Conservation (phyloP, 2,329 filamentous ascomycete genomes). For the Macrophomina tecta region DNA sequence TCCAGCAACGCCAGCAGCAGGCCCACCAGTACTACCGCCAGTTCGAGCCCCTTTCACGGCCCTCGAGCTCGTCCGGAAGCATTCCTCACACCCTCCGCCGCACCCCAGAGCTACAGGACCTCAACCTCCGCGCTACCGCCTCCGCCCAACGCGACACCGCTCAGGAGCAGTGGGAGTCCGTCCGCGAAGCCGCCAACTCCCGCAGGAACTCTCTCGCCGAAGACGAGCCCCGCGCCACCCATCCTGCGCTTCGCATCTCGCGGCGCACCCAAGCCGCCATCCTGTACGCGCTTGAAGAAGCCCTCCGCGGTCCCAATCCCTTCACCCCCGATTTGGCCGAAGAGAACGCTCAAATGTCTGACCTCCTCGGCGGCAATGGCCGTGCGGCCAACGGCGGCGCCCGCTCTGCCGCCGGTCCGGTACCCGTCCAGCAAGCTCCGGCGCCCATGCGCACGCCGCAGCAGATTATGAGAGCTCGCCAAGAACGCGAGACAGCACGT, state of each 20-base stretch:
- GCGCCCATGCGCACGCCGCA: slow-evolving; percentile 79
- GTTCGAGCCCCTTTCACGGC: slow-evolving; percentile 50
- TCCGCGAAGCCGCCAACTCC: slow-evolving; percentile 37
- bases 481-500: slow-evolving; percentile 72
- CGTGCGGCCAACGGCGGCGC: slow-evolving; percentile 63
- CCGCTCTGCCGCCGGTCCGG: slow-evolving; percentile 57
- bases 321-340: slow-evolving; percentile 87
- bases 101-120: slow-evolving; percentile 57
- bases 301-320: slow-evolving; percentile 77
- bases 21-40: slow-evolving; percentile 43
- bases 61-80: slow-evolving; percentile 60
- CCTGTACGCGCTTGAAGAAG: slow-evolving; percentile 90
- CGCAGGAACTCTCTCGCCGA: slow-evolving; percentile 42
- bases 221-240: slow-evolving; percentile 48
- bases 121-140: slow-evolving; percentile 44
- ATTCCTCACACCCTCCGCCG: slow-evolving; percentile 58
- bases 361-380: slow-evolving; percentile 70
- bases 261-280: slow-evolving; percentile 87
- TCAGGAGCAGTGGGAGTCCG: slow-evolving; percentile 30
- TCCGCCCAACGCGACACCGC: slow-evolving; percentile 53
- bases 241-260: slow-evolving; percentile 72
- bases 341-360: slow-evolving; percentile 91
- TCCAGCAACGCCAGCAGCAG: slow-evolving; percentile 52
- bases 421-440: slow-evolving; percentile 58
- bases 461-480: slow-evolving; percentile 89